phyloP scores from a whole-genome alignment of 169 alveolate genomes.

The Eimeria brunetti region DNA sequence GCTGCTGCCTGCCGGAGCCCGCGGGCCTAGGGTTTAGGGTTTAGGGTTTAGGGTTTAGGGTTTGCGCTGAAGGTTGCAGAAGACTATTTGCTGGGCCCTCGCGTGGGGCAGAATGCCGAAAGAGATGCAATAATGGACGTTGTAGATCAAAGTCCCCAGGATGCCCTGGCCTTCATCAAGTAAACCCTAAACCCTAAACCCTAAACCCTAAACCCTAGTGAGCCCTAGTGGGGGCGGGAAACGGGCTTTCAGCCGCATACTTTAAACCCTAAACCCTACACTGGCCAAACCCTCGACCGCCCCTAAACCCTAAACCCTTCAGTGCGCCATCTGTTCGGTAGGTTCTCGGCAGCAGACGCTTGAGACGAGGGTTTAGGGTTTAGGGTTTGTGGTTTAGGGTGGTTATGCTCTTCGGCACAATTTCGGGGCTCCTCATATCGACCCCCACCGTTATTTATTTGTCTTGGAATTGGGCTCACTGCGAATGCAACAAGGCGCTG shows the following conservation, averaged over 20 bases:
- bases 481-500: slow-evolving; percentile 60
- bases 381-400: slow-evolving; percentile 18
- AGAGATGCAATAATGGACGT: slow-evolving; percentile 79
- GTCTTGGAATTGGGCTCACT: slow-evolving; percentile 21
- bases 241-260: no score
- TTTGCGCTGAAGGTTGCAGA: slow-evolving; percentile 9
- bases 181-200: no score
- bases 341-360: not conserved
- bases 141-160: slow-evolving; percentile 69
- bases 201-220: not conserved
- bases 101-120: not conserved
- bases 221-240: not conserved
- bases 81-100: slow-evolving; percentile 36
- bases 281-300: not conserved
- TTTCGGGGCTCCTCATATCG: slow-evolving; percentile 36
- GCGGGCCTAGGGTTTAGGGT: not conserved
- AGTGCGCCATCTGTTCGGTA: not conserved
- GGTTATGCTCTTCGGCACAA: slow-evolving; percentile 74
- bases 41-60: not conserved
- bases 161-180: slow-evolving; percentile 66
- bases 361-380: not conserved
- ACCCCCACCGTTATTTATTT: slow-evolving; percentile 63
- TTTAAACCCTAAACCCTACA: not conserved
- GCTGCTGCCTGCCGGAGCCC: no score
- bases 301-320: not conserved